Conservation (phyloP, 2,329 filamentous ascomycete species). For the Xylariaceae sp. region DNA sequence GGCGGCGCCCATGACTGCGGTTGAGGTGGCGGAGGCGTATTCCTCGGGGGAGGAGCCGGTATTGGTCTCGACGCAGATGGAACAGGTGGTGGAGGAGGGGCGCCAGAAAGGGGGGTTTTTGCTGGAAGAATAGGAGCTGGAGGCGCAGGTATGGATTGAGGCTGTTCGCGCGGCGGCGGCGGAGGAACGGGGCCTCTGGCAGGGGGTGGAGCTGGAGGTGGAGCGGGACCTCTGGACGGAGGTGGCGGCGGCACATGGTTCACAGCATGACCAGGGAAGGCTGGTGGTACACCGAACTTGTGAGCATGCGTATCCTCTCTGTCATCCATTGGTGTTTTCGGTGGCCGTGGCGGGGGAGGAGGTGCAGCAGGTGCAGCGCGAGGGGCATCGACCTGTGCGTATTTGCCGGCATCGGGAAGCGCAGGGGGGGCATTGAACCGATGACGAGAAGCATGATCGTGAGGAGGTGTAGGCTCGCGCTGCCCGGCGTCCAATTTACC, state of each 20-base stretch:
- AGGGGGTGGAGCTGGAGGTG: constrained; percentile 69
- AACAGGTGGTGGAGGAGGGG: constrained; percentile 45
- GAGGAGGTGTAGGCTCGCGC: constrained; percentile 54
- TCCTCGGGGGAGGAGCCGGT: constrained; percentile 48
- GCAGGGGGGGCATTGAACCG: constrained; percentile 84
- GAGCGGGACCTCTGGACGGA: constrained; percentile 63
- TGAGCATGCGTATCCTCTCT: constrained; percentile 46
- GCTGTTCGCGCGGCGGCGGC: constrained; percentile 52
- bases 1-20: constrained; percentile 27
- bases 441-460: constrained; percentile 62
- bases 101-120: constrained; percentile 32
- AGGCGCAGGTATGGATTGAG: constrained; percentile 24
- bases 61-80: constrained; percentile 44
- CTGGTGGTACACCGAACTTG: constrained; percentile 73
- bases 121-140: constrained; percentile 40
- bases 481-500: constrained; percentile 41
- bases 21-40: constrained; percentile 39
- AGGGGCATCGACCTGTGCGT: constrained; percentile 53
- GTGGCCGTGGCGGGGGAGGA: constrained; percentile 62
- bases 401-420: constrained; percentile 84
- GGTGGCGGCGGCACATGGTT: constrained; percentile 65
- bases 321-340: constrained; percentile 68
- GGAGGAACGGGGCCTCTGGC: constrained; percentile 67
- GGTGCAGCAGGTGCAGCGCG: constrained; percentile 48
- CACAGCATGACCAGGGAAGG: constrained; percentile 62